Base-by-base conservation (phyloP, 2,329 filamentous ascomycete species). In the Cadophora gregata region DNA sequence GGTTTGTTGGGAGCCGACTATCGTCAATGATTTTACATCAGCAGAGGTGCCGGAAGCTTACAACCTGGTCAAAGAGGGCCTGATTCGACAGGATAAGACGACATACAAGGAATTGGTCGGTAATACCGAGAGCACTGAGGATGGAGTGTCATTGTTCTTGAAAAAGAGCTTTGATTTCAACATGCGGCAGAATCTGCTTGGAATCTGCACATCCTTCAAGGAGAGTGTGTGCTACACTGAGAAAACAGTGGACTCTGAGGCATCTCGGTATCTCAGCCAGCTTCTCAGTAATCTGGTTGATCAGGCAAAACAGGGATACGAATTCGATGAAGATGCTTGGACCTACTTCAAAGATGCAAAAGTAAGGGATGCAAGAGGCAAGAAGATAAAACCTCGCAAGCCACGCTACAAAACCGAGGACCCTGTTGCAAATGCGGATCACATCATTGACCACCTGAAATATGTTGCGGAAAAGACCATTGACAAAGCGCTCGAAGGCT, bases 1-100 rank as follows among this genome's bases (percentile, higher is more conserved):
- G 90, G 79, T 93, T 0, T 93, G 90, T 73, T 95, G 90, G 90
- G 90, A 94, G 31, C 79, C 81, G 0, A 77, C 79, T 0, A 83
- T 96, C 3, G 90, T 92, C 0, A 72, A 80, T 5, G 87, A 87
- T n/a, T 95, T 95, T 71, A 70, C 74, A 4, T 93, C 91, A 66
- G 86, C 87, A 4, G 79, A 83, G 0, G 77, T 83, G 6, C 86
- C 85, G 0, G 36, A 74, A 0, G 63, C 76, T 8, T 78, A 79
- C 0, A 82, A 86, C 62, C 76, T 89, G 0, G 79, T 84, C 7
- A 65, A 77, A 7, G 68, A 78, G 2, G 82, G 85, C 1, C 83
- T 85, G 14, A 79, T 92, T 8, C 73, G 71, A 0, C 85, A 86
- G 61, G 80, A 85, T 19, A 80, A 72, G 1, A 78, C 77, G 0